Percentiles rank a stretch among this genome's conserved stretches.
Conservation (phyloP, 805 yeast genomes). For the Clavispora phyllophila region DNA sequence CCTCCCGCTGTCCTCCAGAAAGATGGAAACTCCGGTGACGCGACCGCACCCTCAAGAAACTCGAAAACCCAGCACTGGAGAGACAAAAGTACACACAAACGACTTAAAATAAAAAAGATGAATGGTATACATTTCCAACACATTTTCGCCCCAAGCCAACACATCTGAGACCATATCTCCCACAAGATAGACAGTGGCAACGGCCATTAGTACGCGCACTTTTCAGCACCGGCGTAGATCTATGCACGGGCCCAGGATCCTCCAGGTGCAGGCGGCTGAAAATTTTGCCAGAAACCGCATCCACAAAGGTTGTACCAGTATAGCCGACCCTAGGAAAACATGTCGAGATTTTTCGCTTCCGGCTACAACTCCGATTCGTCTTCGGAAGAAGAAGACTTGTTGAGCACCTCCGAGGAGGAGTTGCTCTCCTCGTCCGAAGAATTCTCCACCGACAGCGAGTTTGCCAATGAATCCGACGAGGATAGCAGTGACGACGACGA, state of each 20-base stretch:
- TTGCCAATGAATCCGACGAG: conserved; percentile 40
- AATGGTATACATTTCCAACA: too few relatives aligned
- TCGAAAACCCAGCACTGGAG: too few relatives aligned
- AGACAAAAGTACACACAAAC: too few relatives aligned
- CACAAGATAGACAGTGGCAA: too few relatives aligned
- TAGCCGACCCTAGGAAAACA: conserved; percentile 22
- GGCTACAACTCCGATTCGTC: conserved; percentile 56
- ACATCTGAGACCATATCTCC: too few relatives aligned
- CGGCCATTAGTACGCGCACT: too few relatives aligned
- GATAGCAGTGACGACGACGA: conserved; percentile 26
- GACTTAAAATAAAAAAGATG: too few relatives aligned
- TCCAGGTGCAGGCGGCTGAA: background rate
- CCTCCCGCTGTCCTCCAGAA: too few relatives aligned
- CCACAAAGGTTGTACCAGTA: background rate
- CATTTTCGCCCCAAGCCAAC: too few relatives aligned
- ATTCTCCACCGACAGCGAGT: conserved; percentile 43
- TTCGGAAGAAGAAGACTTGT: conserved; percentile 48
- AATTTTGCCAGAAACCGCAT: conserved; percentile 2
- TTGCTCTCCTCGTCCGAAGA: conserved; percentile 45
- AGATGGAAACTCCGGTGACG: too few relatives aligned
- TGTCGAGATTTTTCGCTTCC: conserved; percentile 88
- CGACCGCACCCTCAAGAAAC: too few relatives aligned
- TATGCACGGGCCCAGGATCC: background rate
- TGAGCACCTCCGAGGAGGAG: conserved; percentile 54
- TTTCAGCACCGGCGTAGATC: conserved; percentile 1